A percentile compares a stretch with the other conserved stretches of the same genome.
phyloP scores from a whole-genome alignment of 2,329 filamentous ascomycete genomes.

The Onygenales sp. region DNA sequence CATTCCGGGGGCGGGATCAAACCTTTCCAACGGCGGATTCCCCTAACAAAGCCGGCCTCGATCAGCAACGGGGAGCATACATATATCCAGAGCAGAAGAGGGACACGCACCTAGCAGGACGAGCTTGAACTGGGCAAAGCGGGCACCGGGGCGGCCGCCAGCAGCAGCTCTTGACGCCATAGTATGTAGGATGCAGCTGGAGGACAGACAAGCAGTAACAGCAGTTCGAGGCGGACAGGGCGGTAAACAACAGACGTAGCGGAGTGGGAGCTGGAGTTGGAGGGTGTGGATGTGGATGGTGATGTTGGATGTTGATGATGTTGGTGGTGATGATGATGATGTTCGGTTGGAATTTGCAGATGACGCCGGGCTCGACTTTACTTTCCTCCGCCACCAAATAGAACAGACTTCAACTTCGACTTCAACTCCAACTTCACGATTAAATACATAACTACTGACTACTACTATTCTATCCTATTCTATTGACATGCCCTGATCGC shows the following conservation, averaged over 20 bases:
- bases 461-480: too few species aligned
- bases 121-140: conserved; percentile 98
- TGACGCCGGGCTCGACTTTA: too few species aligned
- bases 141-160: conserved; percentile 56
- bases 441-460: not conserved
- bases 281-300: too few species aligned
- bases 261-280: too few species aligned
- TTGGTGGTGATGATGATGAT: too few species aligned
- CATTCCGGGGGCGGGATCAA: conserved; percentile 9
- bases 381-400: too few species aligned
- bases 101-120: conserved; percentile 76
- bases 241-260: not conserved
- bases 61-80: not conserved
- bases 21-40: conserved; percentile 99
- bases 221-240: not conserved
- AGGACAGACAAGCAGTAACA: not conserved
- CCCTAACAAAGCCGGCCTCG: conserved; percentile 45
- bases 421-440: too few species aligned
- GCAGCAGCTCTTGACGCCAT: conserved; percentile 84
- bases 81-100: conserved; percentile 28
- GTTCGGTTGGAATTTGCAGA: too few species aligned
- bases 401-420: too few species aligned
- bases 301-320: too few species aligned
- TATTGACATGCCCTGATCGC: not conserved
- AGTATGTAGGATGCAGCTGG: conserved; percentile 16